Percentiles rank a stretch among this genome's conserved stretches.
phyloP scores from a whole-genome alignment of 2,329 filamentous ascomycete genomes.

The Beauveria pseudobassiana region DNA sequence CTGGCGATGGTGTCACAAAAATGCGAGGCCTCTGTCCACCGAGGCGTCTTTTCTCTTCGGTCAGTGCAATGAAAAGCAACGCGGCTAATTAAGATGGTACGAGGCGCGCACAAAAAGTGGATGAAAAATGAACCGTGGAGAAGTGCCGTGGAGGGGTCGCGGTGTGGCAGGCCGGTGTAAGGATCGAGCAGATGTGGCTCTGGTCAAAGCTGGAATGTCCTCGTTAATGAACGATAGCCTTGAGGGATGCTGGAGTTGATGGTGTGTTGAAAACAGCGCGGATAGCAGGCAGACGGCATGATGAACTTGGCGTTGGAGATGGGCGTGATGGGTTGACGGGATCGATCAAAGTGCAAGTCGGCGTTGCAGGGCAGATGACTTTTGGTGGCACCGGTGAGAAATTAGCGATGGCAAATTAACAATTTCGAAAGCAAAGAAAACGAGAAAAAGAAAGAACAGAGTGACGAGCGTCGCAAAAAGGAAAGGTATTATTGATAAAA shows the following conservation, averaged over 20 bases:
- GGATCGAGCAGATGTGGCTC: background rate
- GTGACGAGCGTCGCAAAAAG: background rate
- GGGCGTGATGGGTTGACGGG: background rate
- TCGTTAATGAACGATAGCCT: background rate
- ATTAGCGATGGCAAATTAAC: background rate
- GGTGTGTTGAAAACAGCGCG: background rate
- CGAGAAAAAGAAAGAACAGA: background rate
- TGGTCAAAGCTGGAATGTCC: background rate
- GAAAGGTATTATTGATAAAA: background rate
- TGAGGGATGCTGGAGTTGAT: background rate
- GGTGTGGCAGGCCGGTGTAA: background rate
- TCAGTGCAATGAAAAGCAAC: background rate
- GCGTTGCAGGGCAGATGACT: background rate
- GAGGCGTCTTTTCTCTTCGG: background rate
- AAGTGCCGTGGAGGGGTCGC: background rate
- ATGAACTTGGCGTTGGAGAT: too few relatives aligned
- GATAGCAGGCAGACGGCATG: background rate
- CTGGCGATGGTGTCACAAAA: background rate
- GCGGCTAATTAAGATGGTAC: slow-evolving; percentile 1
- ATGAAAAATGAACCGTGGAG: background rate
- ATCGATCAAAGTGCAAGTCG: background rate
- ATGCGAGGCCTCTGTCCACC: background rate
- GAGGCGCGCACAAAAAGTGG: slow-evolving; percentile 5
- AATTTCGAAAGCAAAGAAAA: background rate
- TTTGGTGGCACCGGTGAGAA: background rate